These are phyloP conservation scores for Dioscorea cayenensis DNA, from an alignment of 116 monocot genomes.

Conservation along the genomic window DNA sequence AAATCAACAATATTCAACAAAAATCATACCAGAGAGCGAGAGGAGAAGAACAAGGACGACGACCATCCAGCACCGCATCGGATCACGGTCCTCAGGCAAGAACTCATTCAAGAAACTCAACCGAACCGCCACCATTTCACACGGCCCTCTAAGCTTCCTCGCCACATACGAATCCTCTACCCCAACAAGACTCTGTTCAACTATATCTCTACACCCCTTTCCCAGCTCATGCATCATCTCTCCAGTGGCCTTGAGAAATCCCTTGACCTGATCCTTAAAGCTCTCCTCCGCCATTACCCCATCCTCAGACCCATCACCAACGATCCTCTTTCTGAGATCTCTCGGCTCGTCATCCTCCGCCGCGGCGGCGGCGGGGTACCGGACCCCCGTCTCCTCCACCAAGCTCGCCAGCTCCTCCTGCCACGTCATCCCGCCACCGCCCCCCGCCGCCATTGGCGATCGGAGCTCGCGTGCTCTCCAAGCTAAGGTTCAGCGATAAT, in stretches of 20 bases:
- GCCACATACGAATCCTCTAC: conserved; percentile 51
- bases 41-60: conserved; percentile 62
- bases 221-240: conserved; percentile 82
- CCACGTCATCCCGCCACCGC: conserved; percentile 50
- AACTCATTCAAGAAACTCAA: conserved; percentile 86
- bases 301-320: conserved; percentile 13
- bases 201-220: conserved; percentile 60
- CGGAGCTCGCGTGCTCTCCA: background rate
- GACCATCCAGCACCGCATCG: conserved; percentile 64
- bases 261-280: conserved; percentile 73
- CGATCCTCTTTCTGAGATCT: conserved; percentile 15
- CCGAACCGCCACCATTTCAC: conserved; percentile 25
- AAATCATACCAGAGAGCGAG: conserved; percentile 48
- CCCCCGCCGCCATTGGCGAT: conserved; percentile 10
- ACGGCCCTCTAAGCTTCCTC: conserved; percentile 38
- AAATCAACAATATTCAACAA: background rate
- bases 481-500: background rate
- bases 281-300: conserved; percentile 47
- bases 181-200: conserved; percentile 60
- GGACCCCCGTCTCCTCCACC: conserved; percentile 57
- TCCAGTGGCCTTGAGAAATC: conserved; percentile 59
- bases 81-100: conserved; percentile 96
- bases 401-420: conserved; percentile 74
- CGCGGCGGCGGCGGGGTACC: conserved; percentile 7
- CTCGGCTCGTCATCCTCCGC: conserved; percentile 3